Base-by-base conservation (phyloP, 78 protist species). In the Chrysochromulina parva region DNA sequence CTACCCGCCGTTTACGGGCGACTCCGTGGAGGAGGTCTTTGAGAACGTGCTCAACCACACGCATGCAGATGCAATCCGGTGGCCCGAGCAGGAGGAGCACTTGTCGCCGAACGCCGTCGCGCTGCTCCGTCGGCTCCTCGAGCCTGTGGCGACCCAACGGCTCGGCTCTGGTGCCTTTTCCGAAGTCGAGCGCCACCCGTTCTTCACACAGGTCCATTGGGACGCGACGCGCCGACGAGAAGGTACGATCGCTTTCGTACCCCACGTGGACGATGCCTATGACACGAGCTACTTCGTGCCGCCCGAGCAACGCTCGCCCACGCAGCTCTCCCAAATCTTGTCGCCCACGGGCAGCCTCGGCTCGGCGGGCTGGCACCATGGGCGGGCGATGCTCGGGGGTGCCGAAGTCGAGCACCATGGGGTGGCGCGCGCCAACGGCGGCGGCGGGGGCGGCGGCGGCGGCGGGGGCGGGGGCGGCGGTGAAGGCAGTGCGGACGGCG, bases 1-100 rank as follows among this genome's bases (percentile, higher is more conserved):
- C 0, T 13, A 59, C 5, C 97, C 99, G 57, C 99, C 99, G 5
- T 97, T 97, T 71, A 97, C 95, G 69, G 98, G 92, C 24, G 98
- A 97, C 60, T 94, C 97, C 22, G 95, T 96, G 58, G 92, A 95
- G 67, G 69, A 59, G 10, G 94, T 96, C 19, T 94, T 95, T 47
- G 90, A 82, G 71, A 86, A 90, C 47, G 17, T 71, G 16, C 80
- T 71, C 19, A 52, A 71, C 14, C 80, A 71, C 52, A 24, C 52
- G 55, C 20, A 71, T 0, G 52, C n/a, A 3, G 80, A 71, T 9
- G 80, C 80, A 4, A 71, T 71, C 52, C 80, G 85, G 26, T 28
- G 54, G 57, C 58, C 60, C 2, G 90, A 48, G 52, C 62, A 16
- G 38, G 57, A 1, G 48, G 57, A 1, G 48, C 54, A 38, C 38